Base-by-base conservation (phyloP, 1,284 basidiomycete genomes). In the Serendipita sp. region DNA sequence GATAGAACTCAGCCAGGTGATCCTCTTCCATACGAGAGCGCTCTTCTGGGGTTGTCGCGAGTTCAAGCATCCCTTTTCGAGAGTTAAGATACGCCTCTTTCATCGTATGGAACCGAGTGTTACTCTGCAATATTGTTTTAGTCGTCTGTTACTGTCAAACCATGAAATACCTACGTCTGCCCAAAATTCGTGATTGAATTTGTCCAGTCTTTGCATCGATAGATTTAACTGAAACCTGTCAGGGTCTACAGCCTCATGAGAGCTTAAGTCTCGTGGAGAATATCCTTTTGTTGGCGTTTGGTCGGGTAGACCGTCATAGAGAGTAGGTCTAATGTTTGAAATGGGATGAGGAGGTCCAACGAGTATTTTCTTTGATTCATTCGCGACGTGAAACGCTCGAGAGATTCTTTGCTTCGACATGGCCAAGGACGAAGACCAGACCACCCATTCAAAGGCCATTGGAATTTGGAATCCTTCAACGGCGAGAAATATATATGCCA, bases 161-260 rank as follows among this genome's bases (percentile, higher is more conserved):
- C 22, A 30, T 47, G 47, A 22, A 22, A 12, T n/a, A 77, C 85
- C 67, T 68, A 89, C 87, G 63, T 89, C 83, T 60, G 80, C 72
- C 87, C 87, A 90, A 69, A 88, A 90, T 41, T 77, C 74, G 63
- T 89, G 84, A 66, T 88, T 84, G 68, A 85, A 83, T 15, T 79
- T 75, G 68, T 89, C 86, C 17, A 88, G 71, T 66, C 83, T 81
- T 70, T 85, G 82, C 64, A 82, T 76, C 64, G 83, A 80, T 61
- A 88, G 73, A 65, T 81, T 83, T 76, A 79, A 85, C 69, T 85
- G 85, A 61, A 88, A 77, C 38, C 38, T 58, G 4, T 58, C 50
- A 15, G 35, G 35, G 63, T 87, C 83, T 5, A 77, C 47, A 22
- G 50, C 53, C 3, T 29, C 60, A 4, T 62, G 38, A 66, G 69